Base-by-base conservation (phyloP, 495 filamentous ascomycete species). In the Penicillium paxilli region DNA sequence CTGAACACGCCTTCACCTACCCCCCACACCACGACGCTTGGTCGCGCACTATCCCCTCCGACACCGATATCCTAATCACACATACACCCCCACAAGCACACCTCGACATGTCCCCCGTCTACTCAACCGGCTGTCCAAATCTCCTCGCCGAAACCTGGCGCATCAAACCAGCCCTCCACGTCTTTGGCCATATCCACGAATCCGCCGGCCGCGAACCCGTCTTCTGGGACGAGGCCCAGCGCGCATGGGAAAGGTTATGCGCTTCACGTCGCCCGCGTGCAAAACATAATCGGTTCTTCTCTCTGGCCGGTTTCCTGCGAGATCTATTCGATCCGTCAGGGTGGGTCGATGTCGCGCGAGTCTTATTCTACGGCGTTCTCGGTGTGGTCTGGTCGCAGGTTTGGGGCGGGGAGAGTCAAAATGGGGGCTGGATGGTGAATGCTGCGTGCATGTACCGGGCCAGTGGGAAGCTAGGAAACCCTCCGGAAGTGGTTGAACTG, bases 151-250 rank as follows among this genome's bases (percentile, higher is more conserved):
- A 95, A 55, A 61, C 91, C 24, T 94, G 91, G 90, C 79, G 83
- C 22, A 83, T 94, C 17, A 85, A 83, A 52, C 92, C 93, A 3
- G 73, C 74, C 25, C 72, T 97, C 10, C 93, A 98, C 68, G 80
- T 96, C 51, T 96, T 95, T 70, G 93, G 92, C 5, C 94, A 98
- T 65, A 79, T 95, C 22, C 94, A 98, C 70, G 84, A 72, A 30
- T 80, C 78, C 6, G 74, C 81, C 40, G 84, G 84, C 6, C 66
- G 71, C 20, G 85, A 92, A 60, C 73, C 82, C 3, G 74, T 89
- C 1, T 91, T 84, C 72, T 96, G 86, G 83, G 91, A 95, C 65
- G 79, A 88, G 42, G 85, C 81, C 45, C 89, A 96, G 63, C 69
- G 59, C 21, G 78, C 81, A 0, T 92, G 89, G 79, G 90, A 92